Percentiles rank a stretch among this genome's conserved stretches.
phyloP scores from a whole-genome alignment of 352 stramenopile species.

The Blastocystis sp. region DNA sequence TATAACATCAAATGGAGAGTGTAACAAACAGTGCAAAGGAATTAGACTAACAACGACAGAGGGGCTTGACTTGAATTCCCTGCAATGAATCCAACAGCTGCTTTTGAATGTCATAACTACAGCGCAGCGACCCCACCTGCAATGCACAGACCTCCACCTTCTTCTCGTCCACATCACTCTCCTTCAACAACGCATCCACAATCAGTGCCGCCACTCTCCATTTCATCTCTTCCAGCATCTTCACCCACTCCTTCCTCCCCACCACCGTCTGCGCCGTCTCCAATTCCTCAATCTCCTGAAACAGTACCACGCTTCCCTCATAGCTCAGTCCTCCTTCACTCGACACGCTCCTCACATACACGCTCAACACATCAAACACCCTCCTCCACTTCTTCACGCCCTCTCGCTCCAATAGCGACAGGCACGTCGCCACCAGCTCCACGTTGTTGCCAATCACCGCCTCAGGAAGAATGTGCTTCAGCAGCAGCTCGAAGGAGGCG shows the following conservation, averaged over 20 bases:
- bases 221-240: background rate
- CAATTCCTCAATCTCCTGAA: background rate
- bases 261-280: background rate
- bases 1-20: too few species aligned
- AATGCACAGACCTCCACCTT: background rate
- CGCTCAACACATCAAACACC: background rate
- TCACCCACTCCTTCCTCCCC: background rate
- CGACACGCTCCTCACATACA: background rate
- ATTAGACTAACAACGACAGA: background rate
- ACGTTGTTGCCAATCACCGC: background rate
- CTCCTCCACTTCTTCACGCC: background rate
- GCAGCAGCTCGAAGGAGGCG: background rate
- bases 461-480: background rate
- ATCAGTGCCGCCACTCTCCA: background rate
- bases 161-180: background rate
- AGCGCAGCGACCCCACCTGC: background rate
- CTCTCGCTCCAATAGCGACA: slow-evolving; percentile 1
- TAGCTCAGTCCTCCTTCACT: background rate
- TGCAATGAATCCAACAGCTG: background rate
- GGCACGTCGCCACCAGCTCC: background rate
- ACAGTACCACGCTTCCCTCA: background rate
- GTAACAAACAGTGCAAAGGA: background rate
- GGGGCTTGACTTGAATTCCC: background rate
- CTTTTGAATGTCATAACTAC: background rate
- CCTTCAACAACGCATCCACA: background rate